Percentiles rank a stretch among this genome's conserved stretches.
Evolutionary conservation across 495 filamentous ascomycete species (phyloP).

Genomic region (Aspergillus sclerotioniger): DNA sequence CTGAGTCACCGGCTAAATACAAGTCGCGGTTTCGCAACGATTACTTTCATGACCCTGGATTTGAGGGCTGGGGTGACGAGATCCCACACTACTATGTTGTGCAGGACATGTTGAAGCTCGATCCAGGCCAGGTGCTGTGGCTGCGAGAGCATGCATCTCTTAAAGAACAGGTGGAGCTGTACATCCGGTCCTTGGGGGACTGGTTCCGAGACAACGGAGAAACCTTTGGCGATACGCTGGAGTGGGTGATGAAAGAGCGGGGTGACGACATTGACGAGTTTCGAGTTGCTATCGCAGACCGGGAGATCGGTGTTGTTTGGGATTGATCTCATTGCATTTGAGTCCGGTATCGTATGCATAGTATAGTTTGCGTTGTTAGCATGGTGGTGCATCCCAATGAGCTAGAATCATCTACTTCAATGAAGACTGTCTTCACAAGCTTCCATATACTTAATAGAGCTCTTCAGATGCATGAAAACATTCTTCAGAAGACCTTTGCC

Average conservation of each 20-base stretch:
- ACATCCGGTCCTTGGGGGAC: slow-evolving; percentile 49
- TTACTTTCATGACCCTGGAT: slow-evolving; percentile 39
- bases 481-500: too few relatives aligned
- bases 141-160: slow-evolving; percentile 51
- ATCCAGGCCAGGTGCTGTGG: slow-evolving; percentile 57
- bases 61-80: slow-evolving; percentile 61
- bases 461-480: too few relatives aligned
- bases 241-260: slow-evolving; percentile 44
- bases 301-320: slow-evolving; percentile 30
- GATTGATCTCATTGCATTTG: slow-evolving; percentile 7
- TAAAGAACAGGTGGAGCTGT: slow-evolving; percentile 55
- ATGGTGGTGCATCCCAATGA: too few relatives aligned
- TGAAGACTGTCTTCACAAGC: too few relatives aligned
- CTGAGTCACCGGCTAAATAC: slow-evolving; percentile 29
- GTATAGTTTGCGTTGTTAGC: neutral
- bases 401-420: too few relatives aligned
- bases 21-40: slow-evolving; percentile 33
- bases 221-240: slow-evolving; percentile 53
- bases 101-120: slow-evolving; percentile 65
- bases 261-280: slow-evolving; percentile 37
- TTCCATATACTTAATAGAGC: too few relatives aligned
- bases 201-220: slow-evolving; percentile 67
- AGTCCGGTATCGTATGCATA: neutral
- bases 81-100: slow-evolving; percentile 62
- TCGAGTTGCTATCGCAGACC: slow-evolving; percentile 26